Evolutionary conservation across 352 stramenopile species (phyloP).

Genomic region (Peronospora belbahrii): DNA sequence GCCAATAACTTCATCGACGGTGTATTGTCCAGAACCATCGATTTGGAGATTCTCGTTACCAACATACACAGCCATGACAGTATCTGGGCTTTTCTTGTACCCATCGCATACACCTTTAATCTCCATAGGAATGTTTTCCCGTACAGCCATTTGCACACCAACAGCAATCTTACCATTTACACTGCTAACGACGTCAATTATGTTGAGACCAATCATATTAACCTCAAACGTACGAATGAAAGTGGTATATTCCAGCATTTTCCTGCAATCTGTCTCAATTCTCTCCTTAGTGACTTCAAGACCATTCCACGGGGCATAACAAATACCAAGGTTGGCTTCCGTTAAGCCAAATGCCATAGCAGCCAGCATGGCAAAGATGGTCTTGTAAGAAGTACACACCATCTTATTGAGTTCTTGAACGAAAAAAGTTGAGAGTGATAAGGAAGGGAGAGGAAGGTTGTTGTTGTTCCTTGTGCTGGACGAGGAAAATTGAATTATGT

Average conservation of each 20-base stretch:
- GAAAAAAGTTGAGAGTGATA: not conserved
- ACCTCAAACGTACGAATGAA: constrained; percentile 70
- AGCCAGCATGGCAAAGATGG: constrained; percentile 28
- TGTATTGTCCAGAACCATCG: constrained; percentile 34
- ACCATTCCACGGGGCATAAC: constrained; percentile 68
- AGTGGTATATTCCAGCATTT: constrained; percentile 29
- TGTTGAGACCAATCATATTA: too few relatives aligned
- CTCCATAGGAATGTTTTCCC: constrained; percentile 31
- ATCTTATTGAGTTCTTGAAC: constrained; percentile 13
- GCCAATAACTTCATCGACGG: constrained; percentile 30
- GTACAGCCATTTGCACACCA: constrained; percentile 56
- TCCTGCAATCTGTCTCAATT: constrained; percentile 31
- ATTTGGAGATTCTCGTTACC: constrained; percentile 75
- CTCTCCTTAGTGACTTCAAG: constrained; percentile 25
- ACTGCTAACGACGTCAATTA: not conserved
- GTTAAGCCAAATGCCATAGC: constrained; percentile 9
- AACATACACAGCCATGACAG: constrained; percentile 60
- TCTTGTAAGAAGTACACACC: constrained; percentile 33
- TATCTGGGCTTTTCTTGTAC: constrained; percentile 27
- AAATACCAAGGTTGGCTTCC: constrained; percentile 26
- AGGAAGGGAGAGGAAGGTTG: not conserved
- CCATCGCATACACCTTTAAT: constrained; percentile 60
- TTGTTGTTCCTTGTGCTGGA: constrained; percentile 19
- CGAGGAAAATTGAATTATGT: constrained; percentile 26
- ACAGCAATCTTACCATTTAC: constrained; percentile 50